These are phyloP conservation scores for Boletus rufocinnamomeus DNA, from an alignment of 768 basidiomycete species.

Conservation along the genomic window DNA sequence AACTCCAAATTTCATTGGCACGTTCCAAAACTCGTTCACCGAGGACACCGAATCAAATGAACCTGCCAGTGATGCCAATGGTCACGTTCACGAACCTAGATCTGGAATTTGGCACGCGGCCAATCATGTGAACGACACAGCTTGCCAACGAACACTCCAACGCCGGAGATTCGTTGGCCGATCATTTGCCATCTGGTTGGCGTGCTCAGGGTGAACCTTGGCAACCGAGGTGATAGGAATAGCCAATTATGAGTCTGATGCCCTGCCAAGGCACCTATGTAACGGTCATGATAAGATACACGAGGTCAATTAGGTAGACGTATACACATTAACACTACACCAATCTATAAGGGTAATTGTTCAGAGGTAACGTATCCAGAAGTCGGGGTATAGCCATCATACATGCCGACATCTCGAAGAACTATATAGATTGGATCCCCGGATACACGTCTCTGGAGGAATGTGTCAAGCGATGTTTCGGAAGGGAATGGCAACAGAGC, in stretches of 20 bases:
- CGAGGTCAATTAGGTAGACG: conserved; percentile 5
- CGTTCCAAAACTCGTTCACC: not conserved
- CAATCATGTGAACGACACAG: conserved; percentile 12
- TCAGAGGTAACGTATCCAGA: conserved; percentile 2
- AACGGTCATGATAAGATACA: conserved; percentile 6
- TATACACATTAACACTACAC: not conserved
- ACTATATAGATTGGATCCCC: conserved; percentile 2
- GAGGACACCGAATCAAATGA: not conserved
- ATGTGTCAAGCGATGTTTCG: conserved; percentile 1
- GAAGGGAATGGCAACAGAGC: not conserved
- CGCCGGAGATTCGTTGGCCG: not conserved
- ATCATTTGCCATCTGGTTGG: not conserved
- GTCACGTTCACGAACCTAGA: not conserved
- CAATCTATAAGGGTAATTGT: not conserved
- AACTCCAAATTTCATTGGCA: not conserved
- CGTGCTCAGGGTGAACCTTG: not conserved
- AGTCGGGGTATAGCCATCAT: not conserved
- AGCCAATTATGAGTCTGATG: not conserved
- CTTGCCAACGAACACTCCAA: conserved; percentile 25
- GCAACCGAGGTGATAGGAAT: conserved; percentile 7
- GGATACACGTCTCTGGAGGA: not conserved
- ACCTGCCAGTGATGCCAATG: not conserved
- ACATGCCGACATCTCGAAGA: not conserved
- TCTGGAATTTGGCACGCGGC: not conserved
- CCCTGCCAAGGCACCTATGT: not conserved